Evolutionary conservation across 345 rosid genomes (phyloP), one percentile per base, ranked within the genome.

Genomic region (Gossypium herbaceum): DNA sequence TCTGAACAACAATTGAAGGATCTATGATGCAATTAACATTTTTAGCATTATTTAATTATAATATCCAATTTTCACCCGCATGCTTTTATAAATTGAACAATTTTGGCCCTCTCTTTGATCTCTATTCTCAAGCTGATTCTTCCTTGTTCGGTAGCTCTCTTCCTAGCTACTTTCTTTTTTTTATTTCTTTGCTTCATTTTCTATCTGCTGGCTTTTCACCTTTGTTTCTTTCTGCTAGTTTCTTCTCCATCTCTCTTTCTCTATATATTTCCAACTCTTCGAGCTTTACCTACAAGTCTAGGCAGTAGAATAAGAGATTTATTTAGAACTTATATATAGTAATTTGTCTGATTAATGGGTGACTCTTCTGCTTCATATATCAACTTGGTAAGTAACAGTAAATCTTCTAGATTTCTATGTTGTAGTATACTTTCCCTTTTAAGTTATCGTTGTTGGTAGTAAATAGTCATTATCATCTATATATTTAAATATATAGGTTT

Each of bases 341-440:
- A 19, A 7, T 15, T 39, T 68, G 24, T 44, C 1, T 27, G 22
- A 70, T 50, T 34, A 17, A 70, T 70, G 73, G 85, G 68, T 27
- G 92, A 86, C 64, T 82, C 91, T 44, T 81, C 89, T 67, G 86
- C 86, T 74, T 88, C 94, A 17, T 91, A 88, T 79, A 87, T 91
- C 73, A 92, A 84, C 76, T 59, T 83, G 94, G 94, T 88, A 83
- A 25, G 70, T 50, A 19, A 45, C 4, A 13, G 20, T 47, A 13
- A 47, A 47, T 44, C 50, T 22, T 58, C 11, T 68, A 47, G 16
- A 47, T 68, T 22, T 24, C 10, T 9, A 2, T 10, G 39, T 34
- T 34, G 39, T 34, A 34, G 39, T 34, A 34, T 66, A 43, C 12
- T 10, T 65, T 43, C 52, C 20, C 4, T 4, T 4, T 12, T 7